Conservation (phyloP, 2,329 filamentous ascomycete genomes). For the Botrytis aclada region DNA sequence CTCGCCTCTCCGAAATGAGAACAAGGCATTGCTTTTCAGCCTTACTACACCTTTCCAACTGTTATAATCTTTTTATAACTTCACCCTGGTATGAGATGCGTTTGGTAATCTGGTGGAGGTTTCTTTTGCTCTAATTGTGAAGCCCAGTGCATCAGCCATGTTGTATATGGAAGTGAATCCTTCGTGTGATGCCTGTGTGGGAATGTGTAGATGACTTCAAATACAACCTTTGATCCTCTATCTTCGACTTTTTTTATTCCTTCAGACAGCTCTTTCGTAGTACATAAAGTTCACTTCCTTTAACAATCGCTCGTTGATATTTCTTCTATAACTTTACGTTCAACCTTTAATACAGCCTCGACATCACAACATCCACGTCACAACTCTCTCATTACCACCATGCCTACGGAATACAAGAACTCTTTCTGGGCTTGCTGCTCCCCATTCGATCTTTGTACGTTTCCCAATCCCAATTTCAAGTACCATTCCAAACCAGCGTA, state of each 20-base stretch:
- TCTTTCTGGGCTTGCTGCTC: constrained; percentile 19
- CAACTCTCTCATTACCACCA: neutral
- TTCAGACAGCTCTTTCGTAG: neutral
- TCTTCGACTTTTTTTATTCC: neutral
- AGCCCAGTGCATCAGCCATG: neutral
- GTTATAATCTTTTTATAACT: constrained; percentile 5
- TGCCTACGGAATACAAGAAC: neutral
- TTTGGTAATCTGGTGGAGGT: neutral
- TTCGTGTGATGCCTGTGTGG: neutral
- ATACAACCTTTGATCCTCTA: neutral
- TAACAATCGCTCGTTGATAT: neutral
- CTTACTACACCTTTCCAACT: constrained; percentile 3
- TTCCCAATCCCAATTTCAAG: neutral
- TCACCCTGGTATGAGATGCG: neutral
- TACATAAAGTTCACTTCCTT: neutral
- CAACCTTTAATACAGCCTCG: neutral
- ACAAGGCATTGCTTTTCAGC: constrained; percentile 11
- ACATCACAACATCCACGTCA: neutral
- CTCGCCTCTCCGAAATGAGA: neutral
- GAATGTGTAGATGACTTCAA: neutral
- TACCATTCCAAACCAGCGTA: neutral
- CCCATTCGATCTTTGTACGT: constrained; percentile 11
- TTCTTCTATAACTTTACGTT: neutral
- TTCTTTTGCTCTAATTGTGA: neutral
- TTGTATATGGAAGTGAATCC: neutral